A percentile compares a stretch with the other conserved stretches of the same genome.
These are phyloP conservation scores for Aspergillus awamori DNA, from an alignment of 2,329 filamentous ascomycete species.

Conservation along the genomic window DNA sequence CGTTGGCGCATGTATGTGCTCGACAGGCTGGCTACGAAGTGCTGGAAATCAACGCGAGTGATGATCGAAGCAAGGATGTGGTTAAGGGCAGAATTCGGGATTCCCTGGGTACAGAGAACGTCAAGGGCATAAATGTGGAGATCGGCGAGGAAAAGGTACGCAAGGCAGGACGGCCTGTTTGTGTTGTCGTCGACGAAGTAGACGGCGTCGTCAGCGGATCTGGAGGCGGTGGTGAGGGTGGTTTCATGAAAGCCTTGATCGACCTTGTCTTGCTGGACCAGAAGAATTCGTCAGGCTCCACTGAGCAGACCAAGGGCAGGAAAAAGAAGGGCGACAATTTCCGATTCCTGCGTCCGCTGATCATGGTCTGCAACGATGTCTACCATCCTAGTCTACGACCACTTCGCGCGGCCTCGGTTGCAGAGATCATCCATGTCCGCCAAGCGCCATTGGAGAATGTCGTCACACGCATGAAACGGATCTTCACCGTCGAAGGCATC, in stretches of 20 bases:
- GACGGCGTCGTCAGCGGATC: slow-evolving; percentile 88
- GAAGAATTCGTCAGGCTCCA: slow-evolving; percentile 63
- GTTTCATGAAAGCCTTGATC: slow-evolving; percentile 92
- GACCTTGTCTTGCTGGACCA: slow-evolving; percentile 86
- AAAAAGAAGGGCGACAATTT: slow-evolving; percentile 82
- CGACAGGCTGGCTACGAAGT: slow-evolving; percentile 94
- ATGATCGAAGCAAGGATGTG: slow-evolving; percentile 86
- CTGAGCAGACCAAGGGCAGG: slow-evolving; percentile 31
- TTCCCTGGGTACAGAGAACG: slow-evolving; percentile 89
- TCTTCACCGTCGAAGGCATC: slow-evolving; percentile 89
- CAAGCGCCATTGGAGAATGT: slow-evolving; percentile 87
- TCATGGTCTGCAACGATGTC: slow-evolving; percentile 95
- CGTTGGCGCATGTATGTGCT: slow-evolving; percentile 92
- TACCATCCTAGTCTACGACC: slow-evolving; percentile 88
- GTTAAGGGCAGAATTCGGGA: slow-evolving; percentile 91
- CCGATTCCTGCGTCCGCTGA: slow-evolving; percentile 79
- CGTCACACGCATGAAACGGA: slow-evolving; percentile 73
- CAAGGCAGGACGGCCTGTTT: slow-evolving; percentile 82
- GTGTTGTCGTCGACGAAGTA: slow-evolving; percentile 93
- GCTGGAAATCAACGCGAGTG: slow-evolving; percentile 96
- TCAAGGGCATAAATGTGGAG: slow-evolving; percentile 65
- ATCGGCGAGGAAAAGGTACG: slow-evolving; percentile 55
- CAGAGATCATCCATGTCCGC: slow-evolving; percentile 88
- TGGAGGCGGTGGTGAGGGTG: slow-evolving; percentile 78
- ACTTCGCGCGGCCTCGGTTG: slow-evolving; percentile 78